Percentiles rank a stretch among this genome's conserved stretches.
Evolutionary conservation across 2,329 filamentous ascomycete species (phyloP).

Genomic region (Septoria linicola): DNA sequence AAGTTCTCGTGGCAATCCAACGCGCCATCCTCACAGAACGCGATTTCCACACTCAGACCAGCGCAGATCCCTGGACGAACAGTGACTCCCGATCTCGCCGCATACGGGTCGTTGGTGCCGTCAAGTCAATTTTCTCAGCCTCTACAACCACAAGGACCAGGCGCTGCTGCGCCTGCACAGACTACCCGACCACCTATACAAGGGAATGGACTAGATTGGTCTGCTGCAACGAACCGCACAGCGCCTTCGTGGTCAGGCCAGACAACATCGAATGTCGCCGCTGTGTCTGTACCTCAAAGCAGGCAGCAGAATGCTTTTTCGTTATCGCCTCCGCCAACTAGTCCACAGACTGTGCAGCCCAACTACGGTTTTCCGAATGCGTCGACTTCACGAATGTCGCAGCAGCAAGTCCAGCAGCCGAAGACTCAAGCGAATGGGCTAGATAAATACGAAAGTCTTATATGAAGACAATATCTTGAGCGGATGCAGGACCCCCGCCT

Average conservation of each 20-base stretch:
- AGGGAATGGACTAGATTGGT: conserved; percentile 13
- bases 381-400: conserved; percentile 28
- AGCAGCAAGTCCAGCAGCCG: conserved; percentile 34
- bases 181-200: background rate
- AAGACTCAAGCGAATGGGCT: conserved; percentile 45
- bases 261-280: conserved; percentile 18
- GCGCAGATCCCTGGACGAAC: conserved; percentile 26
- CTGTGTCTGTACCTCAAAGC: background rate
- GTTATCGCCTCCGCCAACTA: conserved; percentile 35
- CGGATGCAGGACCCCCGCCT: too few relatives aligned
- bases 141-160: conserved; percentile 40
- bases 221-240: conserved; percentile 7
- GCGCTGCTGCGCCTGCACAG: conserved; percentile 17
- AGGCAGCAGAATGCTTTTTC: conserved; percentile 21
- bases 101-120: conserved; percentile 39
- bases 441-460: conserved; percentile 67
- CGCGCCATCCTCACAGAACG: background rate
- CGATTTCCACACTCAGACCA: conserved; percentile 19
- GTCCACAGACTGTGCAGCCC: conserved; percentile 39
- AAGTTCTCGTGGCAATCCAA: conserved; percentile 49
- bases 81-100: conserved; percentile 40
- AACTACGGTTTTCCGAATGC: conserved; percentile 41
- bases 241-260: conserved; percentile 28
- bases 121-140: conserved; percentile 42
- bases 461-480: conserved; percentile 42